Base-by-base conservation (phyloP, 2,329 filamentous ascomycete genomes). In the Fusarium pseudonygamai region DNA sequence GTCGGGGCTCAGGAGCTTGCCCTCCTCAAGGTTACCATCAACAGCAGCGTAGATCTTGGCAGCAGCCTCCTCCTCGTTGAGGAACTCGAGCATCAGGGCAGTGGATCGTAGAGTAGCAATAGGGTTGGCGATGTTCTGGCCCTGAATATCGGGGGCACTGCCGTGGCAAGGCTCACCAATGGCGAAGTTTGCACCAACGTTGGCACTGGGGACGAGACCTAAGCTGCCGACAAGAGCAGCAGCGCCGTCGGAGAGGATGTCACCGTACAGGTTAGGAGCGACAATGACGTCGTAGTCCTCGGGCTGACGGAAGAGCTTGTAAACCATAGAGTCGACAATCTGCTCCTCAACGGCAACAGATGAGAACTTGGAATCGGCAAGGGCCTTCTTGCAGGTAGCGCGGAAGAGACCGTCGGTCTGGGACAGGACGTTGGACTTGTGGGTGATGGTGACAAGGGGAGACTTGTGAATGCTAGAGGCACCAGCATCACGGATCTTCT, bases 91-190 rank as follows among this genome's bases (percentile, higher is more conserved):
- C 96, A 99, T 98, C 71, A 98, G 87, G 39, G 93, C 96, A 22
- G 95, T 93, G 83, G 93, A 96, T 80, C 96, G 88, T 74, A 99
- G 89, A 15, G 96, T 98, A 40, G 96, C 96, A 80, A 99, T 97
- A 30, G 96, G 96, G 85, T 99, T 99, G 76, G 96, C 95, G 80
- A 99, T 96, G 74, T 92, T 91, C 87, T 93, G 87, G 76, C 96
- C 96, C 89, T 95, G 92, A 74, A 99, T 99, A 81, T 99, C 96
- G 11, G 96, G 96, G 36, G 96, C 96, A 78, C 92, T 95, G 53
- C 96, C 96, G 84, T 99, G 96, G 87, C 96, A 98, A 60, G 96
- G 96, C 90, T 99, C 96, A 74, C 96, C 96, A 79, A 99, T 98
- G 76, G 94, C 96, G 81, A 98, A 98, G 47, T 89, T 89, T 82